These are phyloP conservation scores for Epichloe sibirici DNA, from an alignment of 2,329 filamentous ascomycete genomes.

Conservation along the genomic window DNA sequence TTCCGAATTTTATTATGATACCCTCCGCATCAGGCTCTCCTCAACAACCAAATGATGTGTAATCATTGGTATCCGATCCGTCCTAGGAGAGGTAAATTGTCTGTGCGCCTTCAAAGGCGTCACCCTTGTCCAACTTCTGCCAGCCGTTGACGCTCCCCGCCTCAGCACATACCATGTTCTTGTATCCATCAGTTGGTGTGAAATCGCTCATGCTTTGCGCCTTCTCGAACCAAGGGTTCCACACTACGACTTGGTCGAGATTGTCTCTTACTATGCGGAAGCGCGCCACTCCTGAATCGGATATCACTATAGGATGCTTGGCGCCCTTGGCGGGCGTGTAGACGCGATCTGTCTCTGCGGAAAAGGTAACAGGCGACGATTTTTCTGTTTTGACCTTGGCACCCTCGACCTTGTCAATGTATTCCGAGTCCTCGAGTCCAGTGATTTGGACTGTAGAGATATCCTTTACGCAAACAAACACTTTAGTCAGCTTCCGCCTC, in stretches of 20 bases:
- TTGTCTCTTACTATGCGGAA: constrained; percentile 75
- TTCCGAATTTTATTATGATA: too few species aligned
- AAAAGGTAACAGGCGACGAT: constrained; percentile 52
- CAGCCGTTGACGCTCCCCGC: constrained; percentile 72
- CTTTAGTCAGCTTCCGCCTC: not conserved
- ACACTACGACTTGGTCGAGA: constrained; percentile 79
- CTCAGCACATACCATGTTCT: constrained; percentile 91
- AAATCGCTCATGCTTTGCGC: constrained; percentile 76
- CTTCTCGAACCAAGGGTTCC: constrained; percentile 94
- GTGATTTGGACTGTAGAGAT: constrained; percentile 60
- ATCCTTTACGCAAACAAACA: constrained; percentile 43
- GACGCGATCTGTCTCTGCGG: constrained; percentile 74
- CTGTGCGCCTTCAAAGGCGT: constrained; percentile 51
- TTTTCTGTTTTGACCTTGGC: constrained; percentile 52
- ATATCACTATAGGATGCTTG: constrained; percentile 43
- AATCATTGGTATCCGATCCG: too few species aligned
- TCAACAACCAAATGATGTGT: too few species aligned
- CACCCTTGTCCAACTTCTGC: constrained; percentile 73
- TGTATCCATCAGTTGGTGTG: constrained; percentile 76
- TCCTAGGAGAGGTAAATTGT: constrained; percentile 30
- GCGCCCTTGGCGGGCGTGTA: constrained; percentile 62
- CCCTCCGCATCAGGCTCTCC: too few species aligned
- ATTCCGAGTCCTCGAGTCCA: constrained; percentile 65
- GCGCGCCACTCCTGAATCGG: constrained; percentile 48
- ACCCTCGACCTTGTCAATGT: constrained; percentile 72